A percentile compares a stretch with the other conserved stretches of the same genome.
These are phyloP conservation scores for Fraxinus ornus DNA, from an alignment of 305 asterid species.

Conservation along the genomic window DNA sequence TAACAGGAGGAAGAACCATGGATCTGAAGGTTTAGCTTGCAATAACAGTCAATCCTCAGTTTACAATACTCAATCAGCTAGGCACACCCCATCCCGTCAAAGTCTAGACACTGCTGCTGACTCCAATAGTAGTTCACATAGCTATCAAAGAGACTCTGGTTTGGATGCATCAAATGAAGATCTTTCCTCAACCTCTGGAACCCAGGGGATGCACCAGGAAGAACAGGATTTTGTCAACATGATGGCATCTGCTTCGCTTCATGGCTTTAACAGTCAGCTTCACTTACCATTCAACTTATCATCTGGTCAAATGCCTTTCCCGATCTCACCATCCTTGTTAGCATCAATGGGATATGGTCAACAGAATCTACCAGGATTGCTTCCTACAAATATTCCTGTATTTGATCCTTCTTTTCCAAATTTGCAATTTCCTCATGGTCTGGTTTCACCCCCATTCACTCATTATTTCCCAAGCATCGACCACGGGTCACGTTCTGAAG, in stretches of 20 bases:
- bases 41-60: conserved; percentile 46
- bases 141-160: conserved; percentile 48
- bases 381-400: conserved; percentile 67
- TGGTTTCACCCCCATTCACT: conserved; percentile 60
- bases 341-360: conserved; percentile 79
- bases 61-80: conserved; percentile 47
- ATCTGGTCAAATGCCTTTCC: conserved; percentile 68
- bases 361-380: conserved; percentile 65
- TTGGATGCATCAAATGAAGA: conserved; percentile 56
- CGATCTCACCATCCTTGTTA: conserved; percentile 74
- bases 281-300: conserved; percentile 63
- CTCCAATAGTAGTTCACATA: conserved; percentile 48
- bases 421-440: conserved; percentile 69
- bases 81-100: conserved; percentile 49
- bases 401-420: conserved; percentile 65
- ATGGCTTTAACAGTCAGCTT: conserved; percentile 70
- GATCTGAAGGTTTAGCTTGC: conserved; percentile 51
- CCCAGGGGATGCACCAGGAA: conserved; percentile 66
- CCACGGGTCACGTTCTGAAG: conserved; percentile 52
- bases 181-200: conserved; percentile 50
- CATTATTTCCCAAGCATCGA: conserved; percentile 66
- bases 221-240: conserved; percentile 89
- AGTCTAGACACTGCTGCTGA: conserved; percentile 48
- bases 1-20: conserved; percentile 47
- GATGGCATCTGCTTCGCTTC: conserved; percentile 88